Conservation (phyloP, 1,284 basidiomycete genomes). For the Chiua sp. region DNA sequence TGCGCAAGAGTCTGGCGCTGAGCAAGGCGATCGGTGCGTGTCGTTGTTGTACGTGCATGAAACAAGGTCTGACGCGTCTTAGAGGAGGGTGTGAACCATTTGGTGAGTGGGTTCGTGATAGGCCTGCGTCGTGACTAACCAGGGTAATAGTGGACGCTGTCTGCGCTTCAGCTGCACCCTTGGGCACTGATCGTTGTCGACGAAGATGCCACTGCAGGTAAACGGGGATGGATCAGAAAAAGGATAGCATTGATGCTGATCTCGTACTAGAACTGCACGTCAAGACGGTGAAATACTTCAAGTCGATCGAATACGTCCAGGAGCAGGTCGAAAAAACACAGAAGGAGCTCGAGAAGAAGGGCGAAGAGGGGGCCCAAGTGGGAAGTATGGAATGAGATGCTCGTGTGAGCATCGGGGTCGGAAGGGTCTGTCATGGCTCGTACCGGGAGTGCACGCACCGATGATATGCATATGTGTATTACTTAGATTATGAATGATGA, state of each 20-base stretch:
- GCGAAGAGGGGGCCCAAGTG: constrained; percentile 12
- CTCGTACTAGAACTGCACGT: constrained; percentile 67
- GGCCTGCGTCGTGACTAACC: too few relatives aligned
- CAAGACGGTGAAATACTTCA: constrained; percentile 88
- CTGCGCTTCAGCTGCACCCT: constrained; percentile 82
- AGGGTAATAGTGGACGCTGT: constrained; percentile 73
- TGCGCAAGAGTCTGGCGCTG: constrained; percentile 85
- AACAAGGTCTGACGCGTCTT: not conserved
- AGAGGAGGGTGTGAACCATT: constrained; percentile 89
- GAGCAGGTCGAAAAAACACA: constrained; percentile 70
- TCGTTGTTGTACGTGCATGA: not conserved
- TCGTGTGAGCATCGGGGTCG: too few relatives aligned
- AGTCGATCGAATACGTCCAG: constrained; percentile 88
- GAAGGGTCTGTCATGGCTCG: not conserved
- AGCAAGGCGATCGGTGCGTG: constrained; percentile 80
- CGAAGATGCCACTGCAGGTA: constrained; percentile 81
- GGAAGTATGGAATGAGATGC: constrained; percentile 21
- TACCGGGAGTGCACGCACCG: too few relatives aligned
- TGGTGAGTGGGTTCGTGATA: constrained; percentile 47
- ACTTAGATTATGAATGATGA: not conserved
- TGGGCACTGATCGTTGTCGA: constrained; percentile 89
- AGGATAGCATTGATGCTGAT: not conserved
- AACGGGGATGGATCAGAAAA: constrained; percentile 7
- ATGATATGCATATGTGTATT: not conserved
- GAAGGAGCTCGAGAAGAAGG: constrained; percentile 17